A percentile compares a stretch with the other conserved stretches of the same genome.
These are phyloP conservation scores for Amaranthus hypochondriacus DNA, from an alignment of 148 eudicot species.

Conservation along the genomic window DNA sequence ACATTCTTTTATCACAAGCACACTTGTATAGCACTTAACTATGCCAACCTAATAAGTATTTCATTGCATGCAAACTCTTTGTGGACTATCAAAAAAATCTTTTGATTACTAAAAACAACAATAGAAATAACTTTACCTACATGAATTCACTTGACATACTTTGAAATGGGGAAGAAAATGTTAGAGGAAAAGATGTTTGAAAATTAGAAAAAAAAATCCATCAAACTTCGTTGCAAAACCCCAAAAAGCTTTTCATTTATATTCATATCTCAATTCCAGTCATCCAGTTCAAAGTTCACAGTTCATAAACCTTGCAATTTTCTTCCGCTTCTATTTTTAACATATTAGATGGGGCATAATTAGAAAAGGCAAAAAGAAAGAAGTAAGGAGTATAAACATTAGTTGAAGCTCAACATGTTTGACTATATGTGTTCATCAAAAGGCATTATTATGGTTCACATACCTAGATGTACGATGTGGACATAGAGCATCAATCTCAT, in stretches of 20 bases:
- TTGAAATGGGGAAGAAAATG: no score
- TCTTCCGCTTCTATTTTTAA: neutral
- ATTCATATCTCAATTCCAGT: neutral
- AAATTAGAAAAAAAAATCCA: neutral
- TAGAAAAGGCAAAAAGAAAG: neutral
- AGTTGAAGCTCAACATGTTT: neutral
- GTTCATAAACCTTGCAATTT: neutral
- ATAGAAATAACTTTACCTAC: neutral
- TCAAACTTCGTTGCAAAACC: neutral
- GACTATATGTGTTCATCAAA: neutral
- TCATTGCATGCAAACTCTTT: no score
- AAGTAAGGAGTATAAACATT: neutral
- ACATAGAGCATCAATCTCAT: conserved; percentile 94
- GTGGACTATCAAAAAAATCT: neutral
- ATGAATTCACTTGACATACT: no score
- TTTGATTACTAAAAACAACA: neutral
- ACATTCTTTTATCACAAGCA: neutral
- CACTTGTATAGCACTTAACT: neutral
- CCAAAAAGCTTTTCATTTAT: neutral
- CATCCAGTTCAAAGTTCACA: neutral
- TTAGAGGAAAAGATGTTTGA: no score
- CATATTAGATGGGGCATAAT: neutral
- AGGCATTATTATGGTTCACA: conserved; percentile 2
- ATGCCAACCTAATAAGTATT: neutral
- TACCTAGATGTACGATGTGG: conserved; percentile 88